Percentiles rank a stretch among this genome's conserved stretches.
phyloP scores from a whole-genome alignment of 2,329 filamentous ascomycete genomes.

The Phoma sp. region DNA sequence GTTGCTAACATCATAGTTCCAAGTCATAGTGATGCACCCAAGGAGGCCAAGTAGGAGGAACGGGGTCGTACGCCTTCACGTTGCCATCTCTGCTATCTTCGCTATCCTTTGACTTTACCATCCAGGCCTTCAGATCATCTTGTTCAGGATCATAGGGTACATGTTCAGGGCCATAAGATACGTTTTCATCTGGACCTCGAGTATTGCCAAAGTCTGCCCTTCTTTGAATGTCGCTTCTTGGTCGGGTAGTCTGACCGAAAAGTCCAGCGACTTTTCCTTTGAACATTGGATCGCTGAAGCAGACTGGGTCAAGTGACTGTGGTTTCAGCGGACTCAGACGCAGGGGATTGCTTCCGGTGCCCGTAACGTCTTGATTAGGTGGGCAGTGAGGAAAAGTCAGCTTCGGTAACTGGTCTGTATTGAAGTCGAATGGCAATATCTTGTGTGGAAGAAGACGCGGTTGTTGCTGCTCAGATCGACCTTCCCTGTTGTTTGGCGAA shows the following conservation, averaged over 20 bases:
- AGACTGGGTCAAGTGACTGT: constrained; percentile 69
- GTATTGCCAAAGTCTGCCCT: not conserved
- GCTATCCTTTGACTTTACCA: not conserved
- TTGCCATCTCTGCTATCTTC: not conserved
- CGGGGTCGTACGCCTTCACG: not conserved
- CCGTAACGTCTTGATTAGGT: not conserved
- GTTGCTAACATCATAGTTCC: not conserved
- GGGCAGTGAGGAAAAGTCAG: constrained; percentile 9
- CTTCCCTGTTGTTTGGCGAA: too few relatives aligned
- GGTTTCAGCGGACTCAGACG: not conserved
- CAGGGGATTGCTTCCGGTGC: constrained; percentile 42
- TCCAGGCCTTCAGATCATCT: constrained; percentile 22
- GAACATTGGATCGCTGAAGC: constrained; percentile 19
- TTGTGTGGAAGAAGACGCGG: not conserved
- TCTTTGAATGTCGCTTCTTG: too few relatives aligned
- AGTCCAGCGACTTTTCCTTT: constrained; percentile 10
- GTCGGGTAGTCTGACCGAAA: not conserved
- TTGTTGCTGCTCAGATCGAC: not conserved
- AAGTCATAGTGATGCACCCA: constrained; percentile 6
- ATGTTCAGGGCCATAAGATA: too few relatives aligned
- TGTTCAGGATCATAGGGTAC: constrained; percentile 15
- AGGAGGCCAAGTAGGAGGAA: not conserved
- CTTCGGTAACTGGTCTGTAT: constrained; percentile 53
- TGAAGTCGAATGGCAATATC: constrained; percentile 40
- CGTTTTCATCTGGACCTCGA: too few relatives aligned